A percentile compares a stretch with the other conserved stretches of the same genome.
Evolutionary conservation across 352 stramenopile genomes (phyloP).

Genomic region (Aphanomyces stellatus): DNA sequence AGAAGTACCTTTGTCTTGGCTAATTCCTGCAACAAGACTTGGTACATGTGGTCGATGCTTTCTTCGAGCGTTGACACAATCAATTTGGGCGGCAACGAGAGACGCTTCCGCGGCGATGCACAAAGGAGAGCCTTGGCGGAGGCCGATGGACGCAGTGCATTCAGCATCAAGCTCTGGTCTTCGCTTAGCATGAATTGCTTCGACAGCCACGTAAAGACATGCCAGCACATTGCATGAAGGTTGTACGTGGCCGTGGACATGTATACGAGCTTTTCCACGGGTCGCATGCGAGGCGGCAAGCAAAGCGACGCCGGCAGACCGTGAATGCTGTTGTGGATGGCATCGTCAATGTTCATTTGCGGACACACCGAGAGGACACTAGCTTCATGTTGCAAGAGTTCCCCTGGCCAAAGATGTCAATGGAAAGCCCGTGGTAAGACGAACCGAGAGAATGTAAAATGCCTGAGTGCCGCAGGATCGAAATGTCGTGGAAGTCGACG

Average conservation of each 20-base stretch:
- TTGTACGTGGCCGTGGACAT: not conserved
- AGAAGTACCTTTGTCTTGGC: conserved; percentile 22
- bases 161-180: not conserved
- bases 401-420: not conserved
- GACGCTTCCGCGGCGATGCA: conserved; percentile 39
- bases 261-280: conserved; percentile 11
- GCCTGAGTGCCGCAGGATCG: not conserved
- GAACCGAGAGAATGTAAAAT: conserved; percentile 9
- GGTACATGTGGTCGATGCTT: conserved; percentile 34
- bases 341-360: not conserved
- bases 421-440: no score
- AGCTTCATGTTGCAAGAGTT: not conserved
- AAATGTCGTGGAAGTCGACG: conserved; percentile 4
- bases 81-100: conserved; percentile 36
- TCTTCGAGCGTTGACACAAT: conserved; percentile 32
- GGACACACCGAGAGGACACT: not conserved
- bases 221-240: conserved; percentile 3
- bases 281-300: conserved; percentile 1
- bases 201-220: conserved; percentile 14
- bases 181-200: conserved; percentile 1
- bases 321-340: conserved; percentile 6
- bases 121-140: conserved; percentile 22
- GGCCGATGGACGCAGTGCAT: conserved; percentile 15
- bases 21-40: conserved; percentile 32
- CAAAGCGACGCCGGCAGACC: not conserved